phyloP scores from a whole-genome alignment of 1,139 yeast genomes.

The Pichia sp. region DNA sequence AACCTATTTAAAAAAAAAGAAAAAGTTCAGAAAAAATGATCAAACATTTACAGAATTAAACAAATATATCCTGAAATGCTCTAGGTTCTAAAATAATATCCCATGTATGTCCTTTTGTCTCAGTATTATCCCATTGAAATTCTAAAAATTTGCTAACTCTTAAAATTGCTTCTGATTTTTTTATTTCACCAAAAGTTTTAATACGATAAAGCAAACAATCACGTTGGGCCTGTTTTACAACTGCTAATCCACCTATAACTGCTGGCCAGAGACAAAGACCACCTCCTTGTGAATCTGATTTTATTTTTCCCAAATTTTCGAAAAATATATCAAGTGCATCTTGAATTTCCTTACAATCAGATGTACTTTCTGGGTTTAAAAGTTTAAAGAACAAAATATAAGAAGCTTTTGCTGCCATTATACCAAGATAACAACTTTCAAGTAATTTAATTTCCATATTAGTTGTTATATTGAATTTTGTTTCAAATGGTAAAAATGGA shows the following conservation, averaged over 20 bases:
- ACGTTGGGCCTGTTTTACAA: slow-evolving; percentile 8
- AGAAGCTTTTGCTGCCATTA: slow-evolving; percentile 18
- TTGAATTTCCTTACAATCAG: slow-evolving; percentile 12
- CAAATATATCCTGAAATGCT: slow-evolving; percentile 1
- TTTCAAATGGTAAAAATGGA: slow-evolving; percentile 9
- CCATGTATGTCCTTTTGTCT: slow-evolving; percentile 4
- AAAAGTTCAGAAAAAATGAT: too few relatives aligned
- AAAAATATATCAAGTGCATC: slow-evolving; percentile 8
- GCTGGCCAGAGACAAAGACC: slow-evolving; percentile 19
- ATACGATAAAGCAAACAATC: slow-evolving; percentile 18
- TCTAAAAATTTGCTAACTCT: slow-evolving; percentile 1
- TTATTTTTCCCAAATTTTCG: slow-evolving; percentile 12
- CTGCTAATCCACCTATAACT: slow-evolving; percentile 18
- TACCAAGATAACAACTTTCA: slow-evolving; percentile 12
- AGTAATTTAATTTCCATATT: slow-evolving; percentile 3
- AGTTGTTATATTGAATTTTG: slow-evolving; percentile 1
- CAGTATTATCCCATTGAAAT: slow-evolving; percentile 2
- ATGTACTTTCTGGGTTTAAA: slow-evolving; percentile 13
- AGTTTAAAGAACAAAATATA: slow-evolving; percentile 18
- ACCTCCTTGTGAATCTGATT: slow-evolving; percentile 12
- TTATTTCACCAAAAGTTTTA: slow-evolving; percentile 2
- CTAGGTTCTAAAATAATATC: slow-evolving; percentile 3
- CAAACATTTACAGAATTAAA: too few relatives aligned
- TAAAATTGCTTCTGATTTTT: slow-evolving; percentile 6
- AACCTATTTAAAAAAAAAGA: too few relatives aligned